A percentile compares a stretch with the other conserved stretches of the same genome.
phyloP scores from a whole-genome alignment of 495 filamentous ascomycete genomes.

The Aspergillus biplanus region DNA sequence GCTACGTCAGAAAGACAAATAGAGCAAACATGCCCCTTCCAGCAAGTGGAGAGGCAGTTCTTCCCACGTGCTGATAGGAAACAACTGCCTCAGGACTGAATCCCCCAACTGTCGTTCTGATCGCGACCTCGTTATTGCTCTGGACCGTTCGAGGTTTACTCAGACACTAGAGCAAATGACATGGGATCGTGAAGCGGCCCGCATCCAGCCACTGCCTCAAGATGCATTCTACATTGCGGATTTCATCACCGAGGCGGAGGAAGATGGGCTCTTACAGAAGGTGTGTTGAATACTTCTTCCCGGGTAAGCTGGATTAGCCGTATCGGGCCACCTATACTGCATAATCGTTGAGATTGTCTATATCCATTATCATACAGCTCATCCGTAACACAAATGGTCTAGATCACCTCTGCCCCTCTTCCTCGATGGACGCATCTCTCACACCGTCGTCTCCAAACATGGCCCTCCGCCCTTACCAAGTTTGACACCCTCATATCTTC shows the following conservation, averaged over 20 bases:
- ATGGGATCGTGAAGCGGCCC: slow-evolving; percentile 44
- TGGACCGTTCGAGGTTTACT: not conserved
- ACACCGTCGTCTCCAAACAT: slow-evolving; percentile 86
- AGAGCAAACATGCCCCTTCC: no score
- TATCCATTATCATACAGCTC: no score
- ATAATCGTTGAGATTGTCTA: no score
- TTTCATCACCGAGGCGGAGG: slow-evolving; percentile 82
- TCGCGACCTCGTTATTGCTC: not conserved
- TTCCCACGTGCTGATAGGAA: no score
- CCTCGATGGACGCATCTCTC: slow-evolving; percentile 84
- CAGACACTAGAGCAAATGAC: slow-evolving; percentile 18
- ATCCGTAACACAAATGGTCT: not conserved
- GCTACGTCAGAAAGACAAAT: no score
- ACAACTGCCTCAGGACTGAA: no score
- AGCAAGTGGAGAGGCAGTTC: no score
- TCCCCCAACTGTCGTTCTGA: no score
- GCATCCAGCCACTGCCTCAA: slow-evolving; percentile 62
- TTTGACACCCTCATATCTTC: slow-evolving; percentile 75
- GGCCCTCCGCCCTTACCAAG: slow-evolving; percentile 76
- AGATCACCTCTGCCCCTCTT: slow-evolving; percentile 62
- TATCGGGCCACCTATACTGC: no score
- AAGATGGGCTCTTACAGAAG: slow-evolving; percentile 70
- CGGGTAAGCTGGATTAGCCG: no score
- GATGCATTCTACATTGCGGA: slow-evolving; percentile 74
- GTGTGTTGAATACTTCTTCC: slow-evolving; percentile 36